phyloP scores from a whole-genome alignment of 768 basidiomycete genomes.

The Tricholoma saponaceum region DNA sequence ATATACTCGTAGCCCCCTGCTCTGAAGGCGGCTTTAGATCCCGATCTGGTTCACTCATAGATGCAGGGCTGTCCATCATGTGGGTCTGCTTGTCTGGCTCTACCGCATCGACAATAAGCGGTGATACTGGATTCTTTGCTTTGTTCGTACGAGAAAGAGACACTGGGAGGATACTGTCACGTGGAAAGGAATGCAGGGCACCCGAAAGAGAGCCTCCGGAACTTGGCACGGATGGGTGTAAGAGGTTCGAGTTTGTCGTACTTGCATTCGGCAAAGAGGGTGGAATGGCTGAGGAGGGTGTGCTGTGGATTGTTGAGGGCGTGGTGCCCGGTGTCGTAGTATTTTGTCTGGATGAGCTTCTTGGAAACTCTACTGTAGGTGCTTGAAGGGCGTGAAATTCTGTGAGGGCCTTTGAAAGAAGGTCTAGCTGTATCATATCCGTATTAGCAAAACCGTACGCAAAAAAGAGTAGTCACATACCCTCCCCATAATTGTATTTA shows the following conservation, averaged over 20 bases:
- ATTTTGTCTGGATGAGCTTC: conserved; percentile 13
- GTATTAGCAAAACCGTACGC: background rate
- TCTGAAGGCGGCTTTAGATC: conserved; percentile 21
- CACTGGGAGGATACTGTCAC: conserved; percentile 10
- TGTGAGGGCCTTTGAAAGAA: conserved; percentile 47
- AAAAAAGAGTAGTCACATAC: conserved; percentile 27
- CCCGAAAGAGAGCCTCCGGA: conserved; percentile 4
- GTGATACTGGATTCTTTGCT: conserved; percentile 14
- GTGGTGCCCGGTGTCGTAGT: conserved; percentile 13
- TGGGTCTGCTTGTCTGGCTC: conserved; percentile 26
- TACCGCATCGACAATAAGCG: conserved; percentile 27
- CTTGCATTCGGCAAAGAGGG: conserved; percentile 3
- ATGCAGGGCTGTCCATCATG: conserved; percentile 36
- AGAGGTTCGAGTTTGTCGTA: background rate
- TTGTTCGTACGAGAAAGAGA: conserved; percentile 14
- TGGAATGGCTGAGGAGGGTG: conserved; percentile 2
- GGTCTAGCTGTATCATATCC: conserved; percentile 44
- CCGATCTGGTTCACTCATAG: conserved; percentile 22
- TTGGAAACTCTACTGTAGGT: conserved; percentile 38
- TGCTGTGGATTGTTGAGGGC: conserved; percentile 4
- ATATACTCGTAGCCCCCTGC: conserved; percentile 2
- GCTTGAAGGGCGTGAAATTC: conserved; percentile 47
- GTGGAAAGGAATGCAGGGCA: background rate
- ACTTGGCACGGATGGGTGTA: conserved; percentile 1
- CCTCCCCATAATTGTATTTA: conserved; percentile 72